Conservation (phyloP, 192 early-diverging fungal genomes). For the Allomyces javanicus region DNA sequence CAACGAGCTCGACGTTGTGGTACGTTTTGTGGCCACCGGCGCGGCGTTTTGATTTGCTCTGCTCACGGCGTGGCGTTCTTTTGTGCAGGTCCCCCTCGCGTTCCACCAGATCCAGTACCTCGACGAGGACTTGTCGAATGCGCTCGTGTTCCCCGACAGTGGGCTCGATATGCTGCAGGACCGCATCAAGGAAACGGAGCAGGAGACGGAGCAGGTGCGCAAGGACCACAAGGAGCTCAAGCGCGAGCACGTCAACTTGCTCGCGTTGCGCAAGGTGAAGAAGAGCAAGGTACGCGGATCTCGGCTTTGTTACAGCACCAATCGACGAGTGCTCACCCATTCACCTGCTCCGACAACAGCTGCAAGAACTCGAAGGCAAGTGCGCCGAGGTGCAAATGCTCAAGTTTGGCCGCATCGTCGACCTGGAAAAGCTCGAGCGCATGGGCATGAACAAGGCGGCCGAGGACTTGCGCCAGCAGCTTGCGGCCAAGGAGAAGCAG, state of each 20-base stretch:
- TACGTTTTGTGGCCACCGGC: conserved; percentile 4
- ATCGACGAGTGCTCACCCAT: no score
- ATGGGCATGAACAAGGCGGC: conserved; percentile 39
- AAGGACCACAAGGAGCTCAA: conserved; percentile 38
- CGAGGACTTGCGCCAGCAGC: conserved; percentile 37
- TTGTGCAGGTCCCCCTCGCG: conserved; percentile 20
- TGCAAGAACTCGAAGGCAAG: conserved; percentile 25
- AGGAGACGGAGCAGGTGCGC: conserved; percentile 40
- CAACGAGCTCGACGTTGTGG: conserved; percentile 39
- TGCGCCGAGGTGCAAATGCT: conserved; percentile 41
- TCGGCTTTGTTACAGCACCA: no score
- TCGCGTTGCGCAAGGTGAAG: conserved; percentile 37
- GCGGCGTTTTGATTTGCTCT: not conserved
- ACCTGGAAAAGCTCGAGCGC: conserved; percentile 37
- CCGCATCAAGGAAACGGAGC: conserved; percentile 34
- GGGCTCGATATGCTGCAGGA: conserved; percentile 23
- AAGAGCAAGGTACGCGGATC: conserved; percentile 14
- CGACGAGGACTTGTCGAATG: conserved; percentile 19
- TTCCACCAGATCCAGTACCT: conserved; percentile 34
- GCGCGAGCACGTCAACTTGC: conserved; percentile 32
- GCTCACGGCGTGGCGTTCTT: not conserved
- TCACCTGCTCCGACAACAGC: conserved; percentile 4
- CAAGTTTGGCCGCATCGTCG: conserved; percentile 40
- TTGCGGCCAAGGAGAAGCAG: conserved; percentile 28
- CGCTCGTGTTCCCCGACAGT: conserved; percentile 29